These are phyloP conservation scores for Xylariaceae sp. DNA, from an alignment of 2,329 filamentous ascomycete species.

Conservation along the genomic window DNA sequence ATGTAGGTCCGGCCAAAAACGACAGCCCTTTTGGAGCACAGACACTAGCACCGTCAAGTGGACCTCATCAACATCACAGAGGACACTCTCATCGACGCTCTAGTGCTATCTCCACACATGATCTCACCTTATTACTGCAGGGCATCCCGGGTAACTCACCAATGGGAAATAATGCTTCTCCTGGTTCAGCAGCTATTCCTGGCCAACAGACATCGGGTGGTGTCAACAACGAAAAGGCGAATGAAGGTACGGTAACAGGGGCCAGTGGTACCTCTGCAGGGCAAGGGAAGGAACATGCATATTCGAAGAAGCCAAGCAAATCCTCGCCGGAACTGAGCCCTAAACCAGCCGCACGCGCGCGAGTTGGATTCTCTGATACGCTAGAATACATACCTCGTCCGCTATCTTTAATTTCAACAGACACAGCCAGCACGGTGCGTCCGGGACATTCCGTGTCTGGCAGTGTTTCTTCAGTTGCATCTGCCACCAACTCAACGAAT, in stretches of 20 bases:
- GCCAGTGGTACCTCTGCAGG: conserved; percentile 13
- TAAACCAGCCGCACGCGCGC: conserved; percentile 46
- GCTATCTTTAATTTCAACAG: conserved; percentile 76
- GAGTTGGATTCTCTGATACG: conserved; percentile 79
- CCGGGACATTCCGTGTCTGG: conserved; percentile 69
- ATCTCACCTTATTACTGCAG: conserved; percentile 65
- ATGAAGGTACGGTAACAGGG: conserved; percentile 17
- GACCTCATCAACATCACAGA: conserved; percentile 48
- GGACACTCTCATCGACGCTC: conserved; percentile 80
- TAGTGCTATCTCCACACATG: conserved; percentile 75
- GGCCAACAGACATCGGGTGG: conserved; percentile 24
- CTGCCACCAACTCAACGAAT: conserved; percentile 45
- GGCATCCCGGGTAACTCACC: conserved; percentile 44
- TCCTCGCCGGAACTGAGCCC: conserved; percentile 24
- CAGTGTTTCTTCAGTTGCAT: conserved; percentile 74
- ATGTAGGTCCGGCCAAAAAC: conserved; percentile 63
- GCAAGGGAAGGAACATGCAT: conserved; percentile 25
- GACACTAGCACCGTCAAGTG: conserved; percentile 45
- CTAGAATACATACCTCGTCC: conserved; percentile 80
- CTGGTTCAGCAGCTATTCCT: conserved; percentile 51
- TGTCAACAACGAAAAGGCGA: conserved; percentile 11
- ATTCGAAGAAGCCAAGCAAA: conserved; percentile 23
- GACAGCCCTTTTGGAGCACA: conserved; percentile 55
- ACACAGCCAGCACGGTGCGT: conserved; percentile 71
- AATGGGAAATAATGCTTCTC: conserved; percentile 58